Conservation (phyloP, 2,329 filamentous ascomycete species). For the Xylaria sp. region DNA sequence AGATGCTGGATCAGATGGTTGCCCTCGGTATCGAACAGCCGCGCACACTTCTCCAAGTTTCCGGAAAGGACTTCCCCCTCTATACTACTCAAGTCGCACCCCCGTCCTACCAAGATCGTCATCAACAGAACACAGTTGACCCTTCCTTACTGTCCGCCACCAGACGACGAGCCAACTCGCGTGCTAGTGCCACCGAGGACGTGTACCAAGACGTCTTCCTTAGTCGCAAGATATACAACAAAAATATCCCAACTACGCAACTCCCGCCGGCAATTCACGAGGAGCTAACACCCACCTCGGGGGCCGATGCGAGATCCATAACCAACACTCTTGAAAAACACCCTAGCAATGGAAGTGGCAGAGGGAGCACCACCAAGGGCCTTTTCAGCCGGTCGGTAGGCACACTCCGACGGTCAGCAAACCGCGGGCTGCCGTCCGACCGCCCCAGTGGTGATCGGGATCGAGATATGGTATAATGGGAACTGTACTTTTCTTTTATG, state of each 20-base stretch:
- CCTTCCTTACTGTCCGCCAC: constrained; percentile 26
- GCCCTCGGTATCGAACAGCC: constrained; percentile 82
- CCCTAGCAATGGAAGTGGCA: constrained; percentile 19
- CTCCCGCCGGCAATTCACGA: constrained; percentile 28
- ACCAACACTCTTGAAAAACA: constrained; percentile 19
- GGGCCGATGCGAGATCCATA: constrained; percentile 29
- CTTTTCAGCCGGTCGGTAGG: constrained; percentile 23
- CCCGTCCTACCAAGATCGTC: constrained; percentile 27
- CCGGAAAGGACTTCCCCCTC: constrained; percentile 61
- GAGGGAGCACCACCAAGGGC: constrained; percentile 13
- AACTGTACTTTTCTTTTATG: not conserved
- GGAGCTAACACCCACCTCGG: constrained; percentile 20
- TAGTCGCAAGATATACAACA: constrained; percentile 32
- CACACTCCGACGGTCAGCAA: constrained; percentile 18
- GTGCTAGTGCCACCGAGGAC: constrained; percentile 25
- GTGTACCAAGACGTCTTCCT: constrained; percentile 45
- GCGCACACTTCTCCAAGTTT: constrained; percentile 64
- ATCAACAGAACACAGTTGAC: constrained; percentile 21
- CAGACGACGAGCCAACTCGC: constrained; percentile 27
- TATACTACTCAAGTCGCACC: constrained; percentile 41
- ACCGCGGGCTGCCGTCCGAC: constrained; percentile 10
- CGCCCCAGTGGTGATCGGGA: constrained; percentile 8
- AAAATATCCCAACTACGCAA: constrained; percentile 14
- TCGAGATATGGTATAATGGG: constrained; percentile 24
- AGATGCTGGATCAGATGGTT: constrained; percentile 80